Evolutionary conservation across 1,284 basidiomycete genomes (phyloP).

Genomic region (Sporisorium scitamineum): DNA sequence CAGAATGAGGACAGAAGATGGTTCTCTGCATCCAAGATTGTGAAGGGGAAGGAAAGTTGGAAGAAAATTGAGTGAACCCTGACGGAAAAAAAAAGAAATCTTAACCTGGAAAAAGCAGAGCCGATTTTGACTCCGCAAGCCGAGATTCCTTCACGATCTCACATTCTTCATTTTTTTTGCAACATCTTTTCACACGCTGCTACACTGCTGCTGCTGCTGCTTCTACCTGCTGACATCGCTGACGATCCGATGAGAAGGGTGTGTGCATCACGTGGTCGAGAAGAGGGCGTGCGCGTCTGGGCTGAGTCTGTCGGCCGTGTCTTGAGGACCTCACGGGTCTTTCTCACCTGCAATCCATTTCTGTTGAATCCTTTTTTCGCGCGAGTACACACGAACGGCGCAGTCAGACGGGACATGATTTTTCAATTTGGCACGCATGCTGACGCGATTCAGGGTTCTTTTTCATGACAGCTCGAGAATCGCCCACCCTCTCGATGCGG

Average conservation of each 20-base stretch:
- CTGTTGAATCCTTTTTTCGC: no score
- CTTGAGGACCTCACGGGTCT: no score
- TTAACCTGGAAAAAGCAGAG: not conserved
- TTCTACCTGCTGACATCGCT: not conserved
- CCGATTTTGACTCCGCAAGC: slow-evolving; percentile 1
- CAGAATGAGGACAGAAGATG: not conserved
- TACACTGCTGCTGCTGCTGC: not conserved
- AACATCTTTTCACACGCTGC: no score
- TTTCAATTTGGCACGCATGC: not conserved
- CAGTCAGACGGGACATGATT: no score
- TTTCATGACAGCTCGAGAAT: not conserved
- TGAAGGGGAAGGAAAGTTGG: not conserved
- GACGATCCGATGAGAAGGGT: not conserved
- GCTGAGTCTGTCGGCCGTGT: no score
- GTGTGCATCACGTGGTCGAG: no score
- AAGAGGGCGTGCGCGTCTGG: no score
- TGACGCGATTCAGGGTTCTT: slow-evolving; percentile 15
- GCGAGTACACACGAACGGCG: no score
- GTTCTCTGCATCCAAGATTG: not conserved
- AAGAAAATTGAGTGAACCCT: slow-evolving; percentile 5
- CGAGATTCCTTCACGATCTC: slow-evolving; percentile 3
- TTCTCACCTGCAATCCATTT: no score
- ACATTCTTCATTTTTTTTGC: not conserved
- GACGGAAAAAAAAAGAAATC: not conserved
- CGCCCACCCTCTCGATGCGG: not conserved